Base-by-base conservation (phyloP, 2,329 filamentous ascomycete genomes). In the Raffaelea deltoideospora region DNA sequence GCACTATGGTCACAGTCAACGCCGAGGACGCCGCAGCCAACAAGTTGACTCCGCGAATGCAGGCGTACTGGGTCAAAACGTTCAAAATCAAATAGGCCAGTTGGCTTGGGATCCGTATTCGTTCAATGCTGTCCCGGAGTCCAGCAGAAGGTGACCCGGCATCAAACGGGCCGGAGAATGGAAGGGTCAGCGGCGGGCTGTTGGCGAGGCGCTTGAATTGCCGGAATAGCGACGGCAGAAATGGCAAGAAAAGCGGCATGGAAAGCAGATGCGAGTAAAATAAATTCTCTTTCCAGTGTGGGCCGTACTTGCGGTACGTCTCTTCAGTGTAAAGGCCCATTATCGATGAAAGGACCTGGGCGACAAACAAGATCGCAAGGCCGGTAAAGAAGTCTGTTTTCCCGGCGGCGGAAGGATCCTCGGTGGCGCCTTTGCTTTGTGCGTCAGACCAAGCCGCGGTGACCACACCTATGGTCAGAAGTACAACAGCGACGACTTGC, bases 301-400 rank as follows among this genome's bases (percentile, higher is more conserved):
- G 81, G 6, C 87, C 86, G 55, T 94, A 86, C 39, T 69, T 71
- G 40, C 71, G 71, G 60, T 96, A 98, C 1, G 87, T 84, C 46
- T 86, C 76, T 55, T 98, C 87, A 0, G 88, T 88, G 54, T 94
- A 96, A 22, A 95, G 71, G 5, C 90, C 90, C 79, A 96, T 95
- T 50, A 87, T 80, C 18, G 90, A 86, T 8, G 86, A 92, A 18
- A 96, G 69, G 5, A 93, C 60, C 58, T 98, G 90, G 1, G 90
- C 90, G 27, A 92, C 55, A 32, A 93, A 82, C 14, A 98, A 71
- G 35, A 98, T 80, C 3, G 70, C 58, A 11, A 98, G 78, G 3
- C 90, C 90, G 6, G 70, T 76, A 39, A 68, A 62, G 48, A 75
- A 81, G 33, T 52, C 58, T 17, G 57, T 46, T 27, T 48, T 50